These are phyloP conservation scores for Verbena officinalis DNA, from an alignment of 257 asterid genomes.

Conservation along the genomic window DNA sequence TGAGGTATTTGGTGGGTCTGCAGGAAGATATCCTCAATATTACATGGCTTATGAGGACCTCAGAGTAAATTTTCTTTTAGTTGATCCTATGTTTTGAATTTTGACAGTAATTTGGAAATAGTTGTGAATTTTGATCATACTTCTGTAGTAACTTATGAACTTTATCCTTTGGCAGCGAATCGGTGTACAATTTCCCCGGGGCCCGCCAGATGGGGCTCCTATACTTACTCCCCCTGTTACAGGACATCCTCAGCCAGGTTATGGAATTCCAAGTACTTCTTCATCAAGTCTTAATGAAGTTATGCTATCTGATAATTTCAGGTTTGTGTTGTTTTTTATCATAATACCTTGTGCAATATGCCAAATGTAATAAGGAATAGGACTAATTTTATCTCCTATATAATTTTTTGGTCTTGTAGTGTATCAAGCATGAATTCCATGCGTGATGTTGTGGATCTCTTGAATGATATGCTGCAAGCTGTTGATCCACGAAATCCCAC, in stretches of 20 bases:
- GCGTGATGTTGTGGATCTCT: slow-evolving; percentile 67
- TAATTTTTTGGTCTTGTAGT: slow-evolving; percentile 34
- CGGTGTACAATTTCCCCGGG: slow-evolving; percentile 78
- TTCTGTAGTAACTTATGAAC: neutral
- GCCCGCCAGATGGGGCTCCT: slow-evolving; percentile 64
- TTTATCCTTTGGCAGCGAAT: slow-evolving; percentile 54
- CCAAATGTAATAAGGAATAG: no score
- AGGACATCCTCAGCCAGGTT: slow-evolving; percentile 73
- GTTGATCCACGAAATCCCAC: slow-evolving; percentile 54
- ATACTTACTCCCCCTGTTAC: slow-evolving; percentile 82
- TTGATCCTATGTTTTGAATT: neutral
- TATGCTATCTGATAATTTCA: slow-evolving; percentile 73
- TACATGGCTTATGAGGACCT: slow-evolving; percentile 86
- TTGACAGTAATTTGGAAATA: neutral
- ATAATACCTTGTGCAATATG: no score
- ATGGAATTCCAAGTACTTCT: slow-evolving; percentile 93
- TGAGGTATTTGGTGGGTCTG: slow-evolving; percentile 90
- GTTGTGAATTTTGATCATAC: neutral
- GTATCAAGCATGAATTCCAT: slow-evolving; percentile 58
- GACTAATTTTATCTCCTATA: neutral
- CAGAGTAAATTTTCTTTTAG: slow-evolving; percentile 53
- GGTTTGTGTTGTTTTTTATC: slow-evolving; percentile 41
- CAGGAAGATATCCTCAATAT: slow-evolving; percentile 89
- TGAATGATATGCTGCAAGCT: slow-evolving; percentile 87
- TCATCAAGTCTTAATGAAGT: slow-evolving; percentile 83